Percentiles rank a stretch among this genome's conserved stretches.
Conservation (phyloP, 179 eudicot species). For the Vitellaria paradoxa region DNA sequence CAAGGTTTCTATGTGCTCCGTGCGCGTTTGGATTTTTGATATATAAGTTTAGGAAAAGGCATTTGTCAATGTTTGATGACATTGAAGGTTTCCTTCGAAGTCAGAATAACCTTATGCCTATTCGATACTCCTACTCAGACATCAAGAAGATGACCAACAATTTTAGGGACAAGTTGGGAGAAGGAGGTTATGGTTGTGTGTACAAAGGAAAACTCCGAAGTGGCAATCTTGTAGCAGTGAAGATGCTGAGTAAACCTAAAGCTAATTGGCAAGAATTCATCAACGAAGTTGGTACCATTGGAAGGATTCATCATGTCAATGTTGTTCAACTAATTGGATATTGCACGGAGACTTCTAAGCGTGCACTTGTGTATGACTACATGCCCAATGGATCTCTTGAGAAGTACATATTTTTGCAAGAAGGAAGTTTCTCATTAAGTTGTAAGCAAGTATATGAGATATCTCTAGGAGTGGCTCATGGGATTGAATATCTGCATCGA, state of each 20-base stretch:
- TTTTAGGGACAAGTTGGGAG: conserved; percentile 12
- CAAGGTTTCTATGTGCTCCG: too few species aligned
- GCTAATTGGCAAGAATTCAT: conserved; percentile 17
- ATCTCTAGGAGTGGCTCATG: conserved; percentile 16
- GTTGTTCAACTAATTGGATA: conserved; percentile 8
- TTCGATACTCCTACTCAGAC: conserved; percentile 12
- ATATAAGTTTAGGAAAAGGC: conserved; percentile 6
- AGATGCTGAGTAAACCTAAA: conserved; percentile 7
- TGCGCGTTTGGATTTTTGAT: not conserved
- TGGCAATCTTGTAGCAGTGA: conserved; percentile 16
- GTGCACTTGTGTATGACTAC: not conserved
- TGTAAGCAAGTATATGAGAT: conserved; percentile 14
- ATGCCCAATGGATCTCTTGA: not conserved
- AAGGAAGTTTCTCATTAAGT: not conserved
- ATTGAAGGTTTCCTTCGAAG: conserved; percentile 14
- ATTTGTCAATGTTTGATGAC: not conserved
- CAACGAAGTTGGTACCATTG: conserved; percentile 15
- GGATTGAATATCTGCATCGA: conserved; percentile 20
- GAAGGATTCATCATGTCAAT: conserved; percentile 6
- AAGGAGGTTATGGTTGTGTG: conserved; percentile 19
- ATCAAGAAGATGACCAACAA: conserved; percentile 10
- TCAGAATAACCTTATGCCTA: conserved; percentile 8
- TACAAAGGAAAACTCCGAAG: conserved; percentile 22
- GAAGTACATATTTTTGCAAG: conserved; percentile 1
- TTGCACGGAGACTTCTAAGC: not conserved